These are phyloP conservation scores for Russula abietina DNA, from an alignment of 768 basidiomycete species.

Conservation along the genomic window DNA sequence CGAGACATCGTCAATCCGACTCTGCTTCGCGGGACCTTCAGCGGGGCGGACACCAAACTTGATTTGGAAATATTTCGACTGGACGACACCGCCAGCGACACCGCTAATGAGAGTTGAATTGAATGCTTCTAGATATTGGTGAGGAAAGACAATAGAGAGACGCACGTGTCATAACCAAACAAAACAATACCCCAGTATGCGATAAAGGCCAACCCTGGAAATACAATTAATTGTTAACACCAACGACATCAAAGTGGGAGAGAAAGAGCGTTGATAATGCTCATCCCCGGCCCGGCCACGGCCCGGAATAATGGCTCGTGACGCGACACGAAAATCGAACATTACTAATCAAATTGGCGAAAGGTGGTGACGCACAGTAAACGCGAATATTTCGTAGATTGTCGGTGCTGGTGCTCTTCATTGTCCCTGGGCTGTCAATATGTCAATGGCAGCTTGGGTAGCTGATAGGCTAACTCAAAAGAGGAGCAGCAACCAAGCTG, in stretches of 20 bases:
- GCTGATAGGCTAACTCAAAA: neutral
- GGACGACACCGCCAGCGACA: constrained; percentile 63
- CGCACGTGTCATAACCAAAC: constrained; percentile 75
- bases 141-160: constrained; percentile 11
- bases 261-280: too few species aligned
- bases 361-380: constrained; percentile 43
- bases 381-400: constrained; percentile 57
- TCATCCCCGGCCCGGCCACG: too few species aligned
- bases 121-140: neutral
- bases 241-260: too few species aligned
- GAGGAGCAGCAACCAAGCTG: neutral
- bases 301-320: too few species aligned
- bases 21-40: constrained; percentile 38
- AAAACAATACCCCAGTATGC: constrained; percentile 77
- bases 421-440: too few species aligned
- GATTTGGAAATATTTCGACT: constrained; percentile 50
- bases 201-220: constrained; percentile 61
- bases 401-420: too few species aligned
- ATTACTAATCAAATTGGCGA: too few species aligned
- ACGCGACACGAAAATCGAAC: too few species aligned
- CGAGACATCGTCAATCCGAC: constrained; percentile 48
- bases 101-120: constrained; percentile 37
- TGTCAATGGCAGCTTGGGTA: too few species aligned
- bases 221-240: neutral
- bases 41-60: constrained; percentile 54